Evolutionary conservation across 768 basidiomycete genomes (phyloP), one percentile per base, ranked within the genome.

Genomic region (Suillus bovinus): DNA sequence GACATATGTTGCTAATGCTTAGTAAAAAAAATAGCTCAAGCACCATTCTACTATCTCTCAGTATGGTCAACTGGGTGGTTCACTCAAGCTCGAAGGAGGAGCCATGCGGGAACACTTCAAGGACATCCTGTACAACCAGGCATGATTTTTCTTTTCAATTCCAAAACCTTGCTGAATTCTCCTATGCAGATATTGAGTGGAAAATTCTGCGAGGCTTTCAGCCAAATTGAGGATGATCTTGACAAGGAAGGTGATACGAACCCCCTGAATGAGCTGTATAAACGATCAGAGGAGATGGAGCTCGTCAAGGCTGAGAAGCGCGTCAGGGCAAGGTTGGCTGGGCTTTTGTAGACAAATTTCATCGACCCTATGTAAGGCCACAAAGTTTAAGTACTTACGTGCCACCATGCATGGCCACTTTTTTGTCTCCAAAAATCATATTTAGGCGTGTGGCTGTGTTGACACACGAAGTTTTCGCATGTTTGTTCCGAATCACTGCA

Each of bases 11-110:
- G 29, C 46, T 22, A 38, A 22, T 65, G 27, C 24, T 31, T 49
- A 22, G 59, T 52, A 14, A 27, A 27, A 13, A 13, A 39, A 64
- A 54, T 66, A 87, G 83, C 74, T 87, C 49, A 86, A 86, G 71
- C 82, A 82, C 61, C 86, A 87, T 67, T 87, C 86, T 10, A 76
- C 75, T 4, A 83, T 85, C 10, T 88, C 86, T 27, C 86, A 87
- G 71, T 87, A 76, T 62, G 86, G 86, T 8, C 86, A 87, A 63
- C 76, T 87, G 29, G 84, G 76, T 60, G 86, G 85, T 47, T 81
- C 86, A 8, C 75, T 86, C 39, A 73, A 80, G 41, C 78, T 88
- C 47, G 84, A 86, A 55, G 86, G 86, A 20, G 70, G 70, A n/a
- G 71, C 74, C 3, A 71, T 77, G 36, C 79, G 83, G 39, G 74